Base-by-base conservation (phyloP, 495 filamentous ascomycete genomes). In the Chaetomium cochliodes region DNA sequence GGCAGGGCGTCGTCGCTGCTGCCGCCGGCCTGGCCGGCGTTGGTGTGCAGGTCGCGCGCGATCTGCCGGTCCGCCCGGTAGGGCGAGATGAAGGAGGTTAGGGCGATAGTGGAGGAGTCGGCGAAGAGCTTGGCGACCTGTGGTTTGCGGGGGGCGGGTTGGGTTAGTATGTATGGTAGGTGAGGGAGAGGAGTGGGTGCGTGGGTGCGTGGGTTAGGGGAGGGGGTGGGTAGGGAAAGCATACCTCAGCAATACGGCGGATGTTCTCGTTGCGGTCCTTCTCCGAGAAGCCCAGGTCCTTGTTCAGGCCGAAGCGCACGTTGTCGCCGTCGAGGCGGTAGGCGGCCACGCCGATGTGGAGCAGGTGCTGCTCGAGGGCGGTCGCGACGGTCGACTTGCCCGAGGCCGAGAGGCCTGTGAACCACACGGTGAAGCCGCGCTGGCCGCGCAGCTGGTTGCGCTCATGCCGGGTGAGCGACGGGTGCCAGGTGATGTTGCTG, bases 401-500 rank as follows among this genome's bases (percentile, higher is more conserved):
- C 4, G 91, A 96, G 60, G 93, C 94, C 22, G 90, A 93, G 51
- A 98, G 88, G 28, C 94, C 94, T 8, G 94, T 98, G 76, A 98
- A 90, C 94, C 94, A 98, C 75, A 98, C 87, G 52, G 94, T 98
- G 76, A 94, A 89, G 70, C 94, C 94, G 46, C 85, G 83, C 79
- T 98, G 96, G 71, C 87, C 85, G 76, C 91, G 90, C 71, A 90
- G 80, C 55, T 77, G 69, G 79, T 85, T 88, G 79, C 94, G 92
- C 84, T 98, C 93, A 67, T 77, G 74, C 74, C 91, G 91, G 57
- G 91, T 91, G 70, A 98, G 87, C 70, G 88, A 88, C 46, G 91
- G 85, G 84, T 98, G 94, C 92, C 90, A 98, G 79, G 94, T 98
- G 77, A 98, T 96, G 85, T 98, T 98, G 67, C 94, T 98, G 56